phyloP scores from a whole-genome alignment of 2,329 filamentous ascomycete genomes.

The Penicillium sp. region DNA sequence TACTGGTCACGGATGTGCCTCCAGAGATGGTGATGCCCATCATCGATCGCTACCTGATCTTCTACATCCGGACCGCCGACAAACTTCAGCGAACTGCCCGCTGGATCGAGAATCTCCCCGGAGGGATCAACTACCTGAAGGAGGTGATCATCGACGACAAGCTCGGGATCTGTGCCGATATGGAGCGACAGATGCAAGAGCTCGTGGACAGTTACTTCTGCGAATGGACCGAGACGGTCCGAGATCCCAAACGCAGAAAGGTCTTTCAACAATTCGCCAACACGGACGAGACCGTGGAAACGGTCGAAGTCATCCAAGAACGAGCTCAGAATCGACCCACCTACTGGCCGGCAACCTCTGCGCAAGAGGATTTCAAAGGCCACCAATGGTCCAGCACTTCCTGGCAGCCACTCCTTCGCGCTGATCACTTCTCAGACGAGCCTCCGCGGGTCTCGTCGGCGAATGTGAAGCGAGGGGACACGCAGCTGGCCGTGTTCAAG shows the following conservation, averaged over 20 bases:
- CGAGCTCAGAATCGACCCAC: slow-evolving; percentile 67
- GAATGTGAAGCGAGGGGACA: slow-evolving; percentile 78
- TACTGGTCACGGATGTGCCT: slow-evolving; percentile 79
- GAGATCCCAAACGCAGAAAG: slow-evolving; percentile 59
- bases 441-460: slow-evolving; percentile 66
- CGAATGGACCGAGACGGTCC: slow-evolving; percentile 82
- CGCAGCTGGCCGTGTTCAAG: slow-evolving; percentile 81
- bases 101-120: slow-evolving; percentile 79
- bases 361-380: slow-evolving; percentile 65
- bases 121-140: slow-evolving; percentile 74
- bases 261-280: slow-evolving; percentile 82
- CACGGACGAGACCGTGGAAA: slow-evolving; percentile 63
- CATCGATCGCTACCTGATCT: slow-evolving; percentile 81
- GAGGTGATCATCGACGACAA: slow-evolving; percentile 80
- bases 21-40: slow-evolving; percentile 77
- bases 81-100: slow-evolving; percentile 82
- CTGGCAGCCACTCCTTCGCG: slow-evolving; percentile 76
- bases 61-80: slow-evolving; percentile 90
- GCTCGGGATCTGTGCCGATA: slow-evolving; percentile 73
- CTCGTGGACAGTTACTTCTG: slow-evolving; percentile 81
- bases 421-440: slow-evolving; percentile 61
- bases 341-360: slow-evolving; percentile 67
- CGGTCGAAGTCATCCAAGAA: slow-evolving; percentile 65
- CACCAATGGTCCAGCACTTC: slow-evolving; percentile 58
- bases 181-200: slow-evolving; percentile 82